Conservation (phyloP, 257 asterid species). For the Petunia secreta region DNA sequence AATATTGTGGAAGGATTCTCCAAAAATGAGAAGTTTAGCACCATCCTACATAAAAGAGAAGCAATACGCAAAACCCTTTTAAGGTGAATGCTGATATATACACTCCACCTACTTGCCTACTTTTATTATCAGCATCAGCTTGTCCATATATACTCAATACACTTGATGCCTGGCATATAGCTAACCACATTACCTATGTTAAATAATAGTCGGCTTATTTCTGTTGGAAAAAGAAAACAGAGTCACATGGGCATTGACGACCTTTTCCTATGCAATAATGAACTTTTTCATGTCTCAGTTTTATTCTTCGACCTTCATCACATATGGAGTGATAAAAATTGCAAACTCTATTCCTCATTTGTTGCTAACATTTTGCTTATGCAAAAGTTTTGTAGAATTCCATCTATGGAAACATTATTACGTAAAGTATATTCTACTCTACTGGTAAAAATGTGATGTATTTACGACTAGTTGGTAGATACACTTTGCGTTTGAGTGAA, state of each 20-base stretch:
- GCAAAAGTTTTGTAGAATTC: not conserved
- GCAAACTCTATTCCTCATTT: not conserved
- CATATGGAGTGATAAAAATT: not conserved
- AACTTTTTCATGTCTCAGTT: not conserved
- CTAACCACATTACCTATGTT: not conserved
- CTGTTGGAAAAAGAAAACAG: slow-evolving; percentile 25
- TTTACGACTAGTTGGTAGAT: not conserved
- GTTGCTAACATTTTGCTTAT: not conserved
- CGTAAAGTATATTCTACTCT: not conserved
- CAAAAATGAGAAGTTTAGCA: not conserved
- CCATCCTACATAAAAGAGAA: not conserved
- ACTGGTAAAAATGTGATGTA: not conserved
- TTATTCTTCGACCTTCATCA: not conserved
- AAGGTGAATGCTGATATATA: not conserved
- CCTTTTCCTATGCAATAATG: slow-evolving; percentile 22
- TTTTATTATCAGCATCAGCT: not conserved
- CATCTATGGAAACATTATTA: not conserved
- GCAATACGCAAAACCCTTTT: not conserved
- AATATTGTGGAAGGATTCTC: not conserved
- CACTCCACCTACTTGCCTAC: slow-evolving; percentile 17
- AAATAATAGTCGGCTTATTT: not conserved
- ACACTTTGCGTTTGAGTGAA: not conserved
- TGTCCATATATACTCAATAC: not conserved
- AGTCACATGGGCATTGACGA: slow-evolving; percentile 25
- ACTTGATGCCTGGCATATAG: not conserved